phyloP scores from a whole-genome alignment of 2,329 filamentous ascomycete genomes.

The Curvularia verruculosa region DNA sequence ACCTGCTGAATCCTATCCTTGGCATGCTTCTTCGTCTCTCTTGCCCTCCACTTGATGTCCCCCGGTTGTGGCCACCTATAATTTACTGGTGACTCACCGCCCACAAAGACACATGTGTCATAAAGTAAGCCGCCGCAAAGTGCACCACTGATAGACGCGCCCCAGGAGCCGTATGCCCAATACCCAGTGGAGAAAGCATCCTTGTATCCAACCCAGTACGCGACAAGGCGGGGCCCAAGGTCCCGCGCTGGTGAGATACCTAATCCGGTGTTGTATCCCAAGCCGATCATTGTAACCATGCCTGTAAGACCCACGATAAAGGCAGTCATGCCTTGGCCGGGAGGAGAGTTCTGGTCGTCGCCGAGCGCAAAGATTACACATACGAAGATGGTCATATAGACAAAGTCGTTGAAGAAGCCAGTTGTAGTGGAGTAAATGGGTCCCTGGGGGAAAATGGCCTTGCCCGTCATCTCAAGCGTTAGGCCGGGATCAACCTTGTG shows the following conservation, averaged over 20 bases:
- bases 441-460: constrained; percentile 65
- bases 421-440: constrained; percentile 66
- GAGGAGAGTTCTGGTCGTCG: constrained; percentile 54
- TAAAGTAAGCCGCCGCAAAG: constrained; percentile 39
- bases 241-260: constrained; percentile 73
- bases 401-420: constrained; percentile 74
- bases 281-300: constrained; percentile 33
- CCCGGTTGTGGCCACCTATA: constrained; percentile 36
- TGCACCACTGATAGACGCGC: constrained; percentile 33
- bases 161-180: constrained; percentile 39
- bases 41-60: constrained; percentile 29
- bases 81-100: constrained; percentile 39
- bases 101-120: constrained; percentile 41
- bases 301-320: constrained; percentile 36
- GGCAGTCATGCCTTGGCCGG: constrained; percentile 58
- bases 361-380: constrained; percentile 72
- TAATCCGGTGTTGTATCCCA: constrained; percentile 40
- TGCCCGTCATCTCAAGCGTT: constrained; percentile 45
- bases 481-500: constrained; percentile 60
- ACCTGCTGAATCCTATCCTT: constrained; percentile 26
- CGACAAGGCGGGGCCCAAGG: constrained; percentile 71
- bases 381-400: constrained; percentile 70
- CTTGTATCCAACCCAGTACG: constrained; percentile 71
- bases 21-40: constrained; percentile 22
- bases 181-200: constrained; percentile 45